Base-by-base conservation (phyloP, 257 asterid species). In the Striga asiatica region DNA sequence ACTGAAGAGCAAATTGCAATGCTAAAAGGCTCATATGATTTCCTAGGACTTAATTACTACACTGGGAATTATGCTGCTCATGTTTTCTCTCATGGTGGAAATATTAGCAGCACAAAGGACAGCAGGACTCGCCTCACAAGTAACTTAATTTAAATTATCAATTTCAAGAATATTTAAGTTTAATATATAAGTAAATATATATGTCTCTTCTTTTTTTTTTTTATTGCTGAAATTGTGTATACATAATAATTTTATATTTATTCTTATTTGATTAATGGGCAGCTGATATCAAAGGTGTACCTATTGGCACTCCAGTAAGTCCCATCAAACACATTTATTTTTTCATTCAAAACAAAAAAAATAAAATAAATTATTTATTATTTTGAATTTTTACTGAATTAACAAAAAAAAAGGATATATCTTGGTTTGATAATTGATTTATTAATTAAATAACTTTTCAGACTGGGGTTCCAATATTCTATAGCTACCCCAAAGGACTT, bases 1-100 rank as follows among this genome's bases (percentile, higher is more conserved):
- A 70, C 71, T 0, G 9, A 46, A 0, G 29, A 63, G 42, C 62
- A 78, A 57, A 52, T 49, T 12, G 52, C 10, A 12, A 4, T 66
- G 58, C 8, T 80, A 48, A 78, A 73, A 28, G 81, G 83, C 6
- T 83, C 93, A 0, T 66, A 16, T 6, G 93, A 80, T 58, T 83
- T 71, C 34, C 13, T 74, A 14, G 89, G 93, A 61, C 1, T 76
- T 12, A 83, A 83, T 68, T 80, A 83, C 69, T 80, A 83, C 41
- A 73, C 82, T 12, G 64, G 76, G 1, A 66, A 56, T 38, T 83
- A 64, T 43, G 85, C 79, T 0, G 65, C 72, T 0, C 58, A 71
- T 42, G 12, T 46, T 10, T 9, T 23, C 3, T 4, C 50, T 6
- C 56, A 29, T 4, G 43, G 2, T 6, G 72, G 54, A 3, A 65